Conservation (phyloP, 495 filamentous ascomycete genomes). For the Trichoderma reesei region DNA sequence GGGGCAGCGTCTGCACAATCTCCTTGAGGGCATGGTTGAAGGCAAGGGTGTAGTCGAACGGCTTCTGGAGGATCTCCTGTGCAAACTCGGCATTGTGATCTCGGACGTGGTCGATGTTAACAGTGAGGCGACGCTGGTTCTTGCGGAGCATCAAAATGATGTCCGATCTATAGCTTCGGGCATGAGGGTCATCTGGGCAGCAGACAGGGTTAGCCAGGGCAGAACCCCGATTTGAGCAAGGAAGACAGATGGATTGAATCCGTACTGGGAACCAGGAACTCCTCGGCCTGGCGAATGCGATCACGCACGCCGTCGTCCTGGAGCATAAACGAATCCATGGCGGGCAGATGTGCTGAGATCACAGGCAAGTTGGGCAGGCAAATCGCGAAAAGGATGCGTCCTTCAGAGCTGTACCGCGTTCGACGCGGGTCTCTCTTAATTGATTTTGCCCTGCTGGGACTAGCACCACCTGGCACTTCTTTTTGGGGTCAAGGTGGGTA, state of each 20-base stretch:
- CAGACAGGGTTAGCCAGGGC: slow-evolving; percentile 14
- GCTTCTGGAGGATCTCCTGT: slow-evolving; percentile 74
- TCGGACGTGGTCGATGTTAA: slow-evolving; percentile 91
- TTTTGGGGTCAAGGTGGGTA: not conserved
- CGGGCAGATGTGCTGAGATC: slow-evolving; percentile 8
- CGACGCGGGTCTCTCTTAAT: not conserved
- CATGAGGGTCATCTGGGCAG: slow-evolving; percentile 40
- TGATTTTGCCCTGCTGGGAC: not conserved
- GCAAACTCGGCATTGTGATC: slow-evolving; percentile 82
- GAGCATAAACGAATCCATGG: slow-evolving; percentile 65
- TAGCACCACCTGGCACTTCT: no score
- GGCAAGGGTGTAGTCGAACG: slow-evolving; percentile 79
- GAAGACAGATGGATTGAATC: slow-evolving; percentile 9
- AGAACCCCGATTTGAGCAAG: not conserved
- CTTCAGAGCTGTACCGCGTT: not conserved
- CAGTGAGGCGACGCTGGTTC: slow-evolving; percentile 62
- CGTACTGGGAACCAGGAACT: slow-evolving; percentile 82
- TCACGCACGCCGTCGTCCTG: slow-evolving; percentile 74
- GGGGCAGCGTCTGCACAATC: slow-evolving; percentile 66
- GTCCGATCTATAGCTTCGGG: slow-evolving; percentile 73
- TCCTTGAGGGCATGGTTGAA: slow-evolving; percentile 86
- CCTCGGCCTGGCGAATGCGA: slow-evolving; percentile 67
- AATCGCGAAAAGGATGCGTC: not conserved
- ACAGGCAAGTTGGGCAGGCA: not conserved
- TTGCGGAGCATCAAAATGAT: slow-evolving; percentile 91